Evolutionary conservation across 805 yeast genomes (phyloP).

Genomic region (Starmerella etchellsii): DNA sequence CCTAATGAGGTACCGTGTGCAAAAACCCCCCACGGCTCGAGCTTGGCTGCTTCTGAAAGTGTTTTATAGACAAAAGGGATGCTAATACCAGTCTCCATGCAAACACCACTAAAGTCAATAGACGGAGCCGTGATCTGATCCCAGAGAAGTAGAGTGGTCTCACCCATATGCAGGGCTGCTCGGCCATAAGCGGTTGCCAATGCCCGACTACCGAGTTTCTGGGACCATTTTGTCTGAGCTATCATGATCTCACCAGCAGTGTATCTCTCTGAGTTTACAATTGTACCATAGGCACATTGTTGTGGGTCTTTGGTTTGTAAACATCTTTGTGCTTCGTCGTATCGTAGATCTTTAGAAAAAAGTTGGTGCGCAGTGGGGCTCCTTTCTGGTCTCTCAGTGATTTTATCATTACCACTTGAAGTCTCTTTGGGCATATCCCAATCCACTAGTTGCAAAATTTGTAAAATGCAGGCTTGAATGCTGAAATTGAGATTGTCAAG

Average conservation of each 20-base stretch:
- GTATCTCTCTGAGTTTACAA: slow-evolving; percentile 28
- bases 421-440: neutral
- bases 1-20: slow-evolving; percentile 90
- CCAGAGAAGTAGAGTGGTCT: slow-evolving; percentile 65
- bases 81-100: slow-evolving; percentile 10
- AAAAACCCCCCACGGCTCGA: slow-evolving; percentile 31
- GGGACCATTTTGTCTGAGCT: slow-evolving; percentile 44
- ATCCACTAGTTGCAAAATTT: neutral
- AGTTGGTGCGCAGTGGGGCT: slow-evolving; percentile 30
- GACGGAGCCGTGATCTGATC: slow-evolving; percentile 73
- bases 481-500: neutral
- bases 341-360: slow-evolving; percentile 66
- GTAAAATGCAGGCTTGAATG: neutral
- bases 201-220: slow-evolving; percentile 54
- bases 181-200: slow-evolving; percentile 66
- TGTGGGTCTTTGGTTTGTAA: slow-evolving; percentile 61
- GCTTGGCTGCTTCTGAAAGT: slow-evolving; percentile 2
- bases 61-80: slow-evolving; percentile 5
- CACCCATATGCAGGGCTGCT: slow-evolving; percentile 56
- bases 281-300: slow-evolving; percentile 24
- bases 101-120: slow-evolving; percentile 42
- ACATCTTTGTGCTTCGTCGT: slow-evolving; percentile 59
- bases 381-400: neutral
- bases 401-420: neutral
- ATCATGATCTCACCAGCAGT: slow-evolving; percentile 23